A percentile compares a stretch with the other conserved stretches of the same genome.
Evolutionary conservation across 2,329 filamentous ascomycete species (phyloP).

Genomic region (Thyridium curvatum): DNA sequence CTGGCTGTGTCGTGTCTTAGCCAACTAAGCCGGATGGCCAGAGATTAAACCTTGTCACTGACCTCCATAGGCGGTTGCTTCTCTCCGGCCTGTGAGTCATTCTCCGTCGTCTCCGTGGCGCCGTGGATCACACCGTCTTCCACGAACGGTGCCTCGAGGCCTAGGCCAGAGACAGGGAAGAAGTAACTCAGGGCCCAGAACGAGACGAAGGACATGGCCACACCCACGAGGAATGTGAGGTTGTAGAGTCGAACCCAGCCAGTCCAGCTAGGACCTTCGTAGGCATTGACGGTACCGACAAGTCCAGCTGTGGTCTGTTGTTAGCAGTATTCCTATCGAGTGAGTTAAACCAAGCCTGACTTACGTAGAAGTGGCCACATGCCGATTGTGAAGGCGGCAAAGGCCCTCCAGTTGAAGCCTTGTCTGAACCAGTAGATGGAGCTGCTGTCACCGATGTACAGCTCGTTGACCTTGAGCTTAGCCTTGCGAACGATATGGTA

Average conservation of each 20-base stretch:
- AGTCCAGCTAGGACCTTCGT: constrained; percentile 10
- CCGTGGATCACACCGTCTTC: too few relatives aligned
- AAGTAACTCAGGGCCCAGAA: constrained; percentile 7
- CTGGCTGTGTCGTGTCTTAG: too few relatives aligned
- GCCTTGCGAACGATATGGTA: constrained; percentile 20
- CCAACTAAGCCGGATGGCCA: too few relatives aligned
- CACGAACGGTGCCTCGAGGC: constrained; percentile 9
- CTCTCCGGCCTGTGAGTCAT: too few relatives aligned
- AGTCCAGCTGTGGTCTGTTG: constrained; percentile 5
- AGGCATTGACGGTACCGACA: constrained; percentile 11
- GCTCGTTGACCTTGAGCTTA: constrained; percentile 32
- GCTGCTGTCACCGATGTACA: constrained; percentile 27
- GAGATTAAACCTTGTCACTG: too few relatives aligned
- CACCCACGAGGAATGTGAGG: constrained; percentile 31
- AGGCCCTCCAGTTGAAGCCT: constrained; percentile 30
- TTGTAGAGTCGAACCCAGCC: constrained; percentile 31
- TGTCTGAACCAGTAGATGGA: constrained; percentile 33
- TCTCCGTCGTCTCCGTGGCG: too few relatives aligned
- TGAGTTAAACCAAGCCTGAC: constrained; percentile 6
- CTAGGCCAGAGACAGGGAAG: constrained; percentile 8
- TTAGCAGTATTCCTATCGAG: constrained; percentile 6
- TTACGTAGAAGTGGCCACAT: constrained; percentile 20
- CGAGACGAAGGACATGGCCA: constrained; percentile 27
- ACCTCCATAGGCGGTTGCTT: too few relatives aligned
- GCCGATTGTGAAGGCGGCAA: constrained; percentile 17